A percentile compares a stretch with the other conserved stretches of the same genome.
Conservation (phyloP, 371 early-diverging fungal species). For the Mycotypha africana region DNA sequence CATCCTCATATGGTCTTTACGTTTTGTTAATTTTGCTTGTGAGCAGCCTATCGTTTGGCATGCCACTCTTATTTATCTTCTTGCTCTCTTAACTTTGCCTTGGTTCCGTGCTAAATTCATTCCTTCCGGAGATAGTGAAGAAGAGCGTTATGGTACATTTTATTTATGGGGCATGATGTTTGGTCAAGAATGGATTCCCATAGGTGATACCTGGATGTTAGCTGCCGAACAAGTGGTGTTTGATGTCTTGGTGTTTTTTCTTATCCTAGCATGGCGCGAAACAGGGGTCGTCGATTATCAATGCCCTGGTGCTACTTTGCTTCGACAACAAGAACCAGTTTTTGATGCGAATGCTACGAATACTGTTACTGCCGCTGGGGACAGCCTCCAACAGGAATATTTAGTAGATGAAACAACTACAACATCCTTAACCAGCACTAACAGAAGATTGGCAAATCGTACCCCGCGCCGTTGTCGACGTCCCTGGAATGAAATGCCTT, state of each 20-base stretch:
- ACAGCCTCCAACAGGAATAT: too few species aligned
- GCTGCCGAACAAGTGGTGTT: constrained; percentile 40
- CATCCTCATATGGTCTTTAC: constrained; percentile 23
- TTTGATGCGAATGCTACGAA: too few species aligned
- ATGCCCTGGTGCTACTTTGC: background rate
- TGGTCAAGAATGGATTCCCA: constrained; percentile 68
- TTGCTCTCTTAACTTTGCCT: constrained; percentile 44
- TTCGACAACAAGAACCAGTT: background rate
- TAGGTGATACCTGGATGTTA: constrained; percentile 78
- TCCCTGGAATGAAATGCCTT: constrained; percentile 5
- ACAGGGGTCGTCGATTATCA: constrained; percentile 12
- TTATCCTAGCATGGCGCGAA: constrained; percentile 23
- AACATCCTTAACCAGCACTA: background rate
- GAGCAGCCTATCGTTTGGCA: constrained; percentile 36
- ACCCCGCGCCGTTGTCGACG: background rate
- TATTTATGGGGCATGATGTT: constrained; percentile 55
- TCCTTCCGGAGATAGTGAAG: constrained; percentile 35
- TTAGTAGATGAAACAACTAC: too few species aligned
- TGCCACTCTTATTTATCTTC: constrained; percentile 33
- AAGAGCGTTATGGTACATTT: constrained; percentile 47
- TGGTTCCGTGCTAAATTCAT: constrained; percentile 52
- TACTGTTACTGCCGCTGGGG: too few species aligned
- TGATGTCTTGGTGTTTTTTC: constrained; percentile 43
- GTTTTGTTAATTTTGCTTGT: constrained; percentile 22
- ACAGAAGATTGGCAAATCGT: background rate